Conservation (phyloP, 2,329 filamentous ascomycete species). For the Paraphoma sp. region DNA sequence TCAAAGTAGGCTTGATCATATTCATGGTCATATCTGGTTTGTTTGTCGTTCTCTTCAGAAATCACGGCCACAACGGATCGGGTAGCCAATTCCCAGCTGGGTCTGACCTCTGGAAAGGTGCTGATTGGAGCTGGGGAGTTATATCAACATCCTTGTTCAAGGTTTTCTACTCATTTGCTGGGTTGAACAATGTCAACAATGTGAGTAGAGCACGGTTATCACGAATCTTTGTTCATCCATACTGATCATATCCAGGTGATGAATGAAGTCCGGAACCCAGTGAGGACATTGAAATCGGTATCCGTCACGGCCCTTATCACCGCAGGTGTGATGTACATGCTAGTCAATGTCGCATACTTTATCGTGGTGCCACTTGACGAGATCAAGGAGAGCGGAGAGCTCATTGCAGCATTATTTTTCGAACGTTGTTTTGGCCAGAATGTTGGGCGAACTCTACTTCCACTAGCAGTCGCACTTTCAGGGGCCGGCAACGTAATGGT, state of each 20-base stretch:
- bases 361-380: conserved; percentile 71
- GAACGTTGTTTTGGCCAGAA: conserved; percentile 66
- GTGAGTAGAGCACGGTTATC: background rate
- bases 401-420: conserved; percentile 73
- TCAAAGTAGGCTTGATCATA: conserved; percentile 47
- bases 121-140: conserved; percentile 72
- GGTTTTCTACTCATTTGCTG: conserved; percentile 73
- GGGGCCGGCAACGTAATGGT: conserved; percentile 77
- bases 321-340: conserved; percentile 68
- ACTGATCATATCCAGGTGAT: conserved; percentile 54
- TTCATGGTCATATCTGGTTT: conserved; percentile 50
- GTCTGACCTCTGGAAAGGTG: conserved; percentile 67
- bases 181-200: conserved; percentile 71
- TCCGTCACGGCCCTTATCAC: conserved; percentile 66
- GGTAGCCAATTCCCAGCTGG: conserved; percentile 48
- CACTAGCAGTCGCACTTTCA: conserved; percentile 70
- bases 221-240: no score
- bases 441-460: conserved; percentile 65
- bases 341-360: conserved; percentile 70
- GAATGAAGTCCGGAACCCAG: conserved; percentile 73
- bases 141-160: conserved; percentile 72
- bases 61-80: conserved; percentile 18
- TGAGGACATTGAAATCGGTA: conserved; percentile 69
- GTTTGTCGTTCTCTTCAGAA: conserved; percentile 42
- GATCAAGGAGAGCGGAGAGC: conserved; percentile 69